Evolutionary conservation across 169 alveolate genomes (phyloP).

Genomic region (Theileria sp.): DNA sequence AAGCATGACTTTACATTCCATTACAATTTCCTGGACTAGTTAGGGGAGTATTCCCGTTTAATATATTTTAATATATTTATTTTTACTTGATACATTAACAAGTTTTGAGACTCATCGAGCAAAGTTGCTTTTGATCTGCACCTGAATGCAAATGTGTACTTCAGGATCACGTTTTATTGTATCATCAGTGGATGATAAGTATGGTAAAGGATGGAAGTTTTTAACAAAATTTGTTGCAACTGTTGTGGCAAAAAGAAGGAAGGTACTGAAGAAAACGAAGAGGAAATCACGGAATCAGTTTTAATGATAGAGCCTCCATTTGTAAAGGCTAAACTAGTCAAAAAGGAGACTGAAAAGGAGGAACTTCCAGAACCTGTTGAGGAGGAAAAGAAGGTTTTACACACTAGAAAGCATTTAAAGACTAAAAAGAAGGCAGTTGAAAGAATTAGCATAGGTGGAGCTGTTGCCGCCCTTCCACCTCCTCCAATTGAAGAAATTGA

Average conservation of each 20-base stretch:
- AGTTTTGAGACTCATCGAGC: background rate
- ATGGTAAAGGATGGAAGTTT: constrained; percentile 27
- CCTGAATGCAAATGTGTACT: constrained; percentile 40
- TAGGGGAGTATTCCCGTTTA: background rate
- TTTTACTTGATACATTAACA: background rate
- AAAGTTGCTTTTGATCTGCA: constrained; percentile 7
- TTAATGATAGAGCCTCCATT: background rate
- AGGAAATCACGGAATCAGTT: background rate
- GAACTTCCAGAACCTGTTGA: constrained; percentile 12
- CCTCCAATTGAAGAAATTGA: constrained; percentile 43
- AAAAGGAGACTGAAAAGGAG: constrained; percentile 25
- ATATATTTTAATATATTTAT: background rate
- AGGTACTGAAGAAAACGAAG: background rate
- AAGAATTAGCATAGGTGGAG: constrained; percentile 45
- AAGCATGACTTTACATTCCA: constrained; percentile 37
- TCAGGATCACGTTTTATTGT: background rate
- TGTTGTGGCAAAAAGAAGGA: constrained; percentile 25
- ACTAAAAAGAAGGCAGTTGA: constrained; percentile 21
- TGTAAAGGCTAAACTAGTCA: background rate
- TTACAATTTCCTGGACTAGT: constrained; percentile 24
- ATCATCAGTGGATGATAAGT: constrained; percentile 6
- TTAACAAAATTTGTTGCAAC: constrained; percentile 45
- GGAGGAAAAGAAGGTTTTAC: background rate
- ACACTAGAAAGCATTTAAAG: constrained; percentile 24
- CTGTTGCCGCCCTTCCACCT: constrained; percentile 68